phyloP scores from a whole-genome alignment of 2,329 filamentous ascomycete species.

The Diaporthe sp. region DNA sequence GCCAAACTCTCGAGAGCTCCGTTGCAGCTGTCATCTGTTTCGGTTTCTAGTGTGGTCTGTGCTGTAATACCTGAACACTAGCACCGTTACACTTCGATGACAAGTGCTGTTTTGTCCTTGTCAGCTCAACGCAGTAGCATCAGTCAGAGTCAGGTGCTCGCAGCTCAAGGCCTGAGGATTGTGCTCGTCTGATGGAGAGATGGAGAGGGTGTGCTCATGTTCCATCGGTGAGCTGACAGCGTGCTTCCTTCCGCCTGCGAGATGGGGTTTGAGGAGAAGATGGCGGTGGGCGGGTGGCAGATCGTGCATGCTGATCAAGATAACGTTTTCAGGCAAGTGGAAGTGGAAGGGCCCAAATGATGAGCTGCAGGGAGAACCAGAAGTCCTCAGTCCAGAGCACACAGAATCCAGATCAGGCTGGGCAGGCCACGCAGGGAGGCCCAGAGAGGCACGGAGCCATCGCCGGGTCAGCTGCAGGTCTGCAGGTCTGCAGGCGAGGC shows the following conservation, averaged over 20 bases:
- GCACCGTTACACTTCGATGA: neutral
- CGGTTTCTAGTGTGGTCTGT: neutral
- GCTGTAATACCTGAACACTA: neutral
- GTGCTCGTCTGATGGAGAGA: neutral
- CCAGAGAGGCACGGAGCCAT: neutral
- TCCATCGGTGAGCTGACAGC: constrained; percentile 19
- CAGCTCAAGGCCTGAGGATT: neutral
- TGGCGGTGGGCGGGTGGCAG: neutral
- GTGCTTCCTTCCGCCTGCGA: constrained; percentile 13
- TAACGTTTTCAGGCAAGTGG: neutral
- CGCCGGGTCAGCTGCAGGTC: constrained; percentile 1
- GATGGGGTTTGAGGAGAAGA: neutral
- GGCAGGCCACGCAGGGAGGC: neutral
- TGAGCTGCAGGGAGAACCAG: constrained; percentile 19
- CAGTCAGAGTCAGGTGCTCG: neutral
- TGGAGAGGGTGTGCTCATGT: constrained; percentile 16
- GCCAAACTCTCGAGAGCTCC: neutral
- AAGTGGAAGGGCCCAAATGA: neutral
- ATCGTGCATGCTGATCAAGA: constrained; percentile 32
- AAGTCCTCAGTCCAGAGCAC: neutral
- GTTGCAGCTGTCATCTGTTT: constrained; percentile 22
- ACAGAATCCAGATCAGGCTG: neutral
- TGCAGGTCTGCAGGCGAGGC: neutral
- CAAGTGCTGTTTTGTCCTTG: neutral
- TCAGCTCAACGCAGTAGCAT: neutral